A percentile compares a stretch with the other conserved stretches of the same genome.
Conservation (phyloP, 805 yeast species). For the Saccharomycopsis oosterbeekiorum region DNA sequence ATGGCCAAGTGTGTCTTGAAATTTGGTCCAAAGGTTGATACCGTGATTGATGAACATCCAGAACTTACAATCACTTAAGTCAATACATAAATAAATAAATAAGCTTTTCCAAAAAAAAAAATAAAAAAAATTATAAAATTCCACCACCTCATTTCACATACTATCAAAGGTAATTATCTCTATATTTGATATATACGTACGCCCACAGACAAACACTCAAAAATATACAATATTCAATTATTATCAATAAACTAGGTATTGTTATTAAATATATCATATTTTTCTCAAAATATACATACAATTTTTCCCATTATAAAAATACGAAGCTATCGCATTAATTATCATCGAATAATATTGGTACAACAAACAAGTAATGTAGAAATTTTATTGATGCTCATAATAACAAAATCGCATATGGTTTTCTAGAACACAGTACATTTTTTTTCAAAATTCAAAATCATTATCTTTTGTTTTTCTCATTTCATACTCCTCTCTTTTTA, state of each 20-base stretch:
- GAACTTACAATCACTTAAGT: constrained; percentile 23
- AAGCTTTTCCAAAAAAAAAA: not conserved
- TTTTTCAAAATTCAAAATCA: not conserved
- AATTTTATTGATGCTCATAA: no score
- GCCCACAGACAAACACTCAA: not conserved
- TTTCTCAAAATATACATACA: not conserved
- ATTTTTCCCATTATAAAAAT: not conserved
- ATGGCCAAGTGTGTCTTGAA: constrained; percentile 80
- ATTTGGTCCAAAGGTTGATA: constrained; percentile 58
- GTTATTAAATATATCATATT: not conserved
- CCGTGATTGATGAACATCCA: constrained; percentile 36
- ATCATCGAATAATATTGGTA: no score
- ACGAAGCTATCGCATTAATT: no score
- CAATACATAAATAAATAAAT: not conserved
- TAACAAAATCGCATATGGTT: no score
- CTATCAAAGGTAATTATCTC: not conserved
- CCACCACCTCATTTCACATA: not conserved
- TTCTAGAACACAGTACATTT: no score
- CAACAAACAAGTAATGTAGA: no score
- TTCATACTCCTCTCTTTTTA: not conserved
- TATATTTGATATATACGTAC: not conserved
- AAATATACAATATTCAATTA: not conserved
- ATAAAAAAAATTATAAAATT: not conserved
- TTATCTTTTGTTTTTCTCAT: not conserved
- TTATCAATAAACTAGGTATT: not conserved